phyloP scores from a whole-genome alignment of 2,329 filamentous ascomycete species.

The Gremmenia infestans region DNA sequence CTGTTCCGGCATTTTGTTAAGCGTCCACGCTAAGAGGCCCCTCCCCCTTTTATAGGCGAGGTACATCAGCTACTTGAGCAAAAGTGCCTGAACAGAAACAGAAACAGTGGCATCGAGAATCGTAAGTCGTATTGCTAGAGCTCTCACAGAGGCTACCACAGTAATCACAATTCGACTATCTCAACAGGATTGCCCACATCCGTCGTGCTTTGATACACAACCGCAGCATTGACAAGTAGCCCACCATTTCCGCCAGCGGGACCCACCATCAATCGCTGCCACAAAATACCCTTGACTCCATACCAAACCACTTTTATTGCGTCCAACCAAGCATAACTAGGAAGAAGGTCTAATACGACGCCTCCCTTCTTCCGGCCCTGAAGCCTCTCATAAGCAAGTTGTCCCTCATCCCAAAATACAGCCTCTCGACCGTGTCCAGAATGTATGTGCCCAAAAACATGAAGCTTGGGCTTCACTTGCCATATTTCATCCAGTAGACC shows the following conservation, averaged over 20 bases:
- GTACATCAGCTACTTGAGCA: no score
- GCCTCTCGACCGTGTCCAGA: slow-evolving; percentile 53
- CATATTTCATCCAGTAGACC: slow-evolving; percentile 53
- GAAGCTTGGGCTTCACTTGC: slow-evolving; percentile 53
- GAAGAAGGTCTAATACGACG: slow-evolving; percentile 29
- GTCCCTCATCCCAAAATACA: slow-evolving; percentile 58
- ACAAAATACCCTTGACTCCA: slow-evolving; percentile 51
- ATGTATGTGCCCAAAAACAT: slow-evolving; percentile 66
- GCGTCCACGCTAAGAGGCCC: no score
- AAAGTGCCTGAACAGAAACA: no score
- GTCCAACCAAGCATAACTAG: slow-evolving; percentile 42
- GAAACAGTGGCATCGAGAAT: no score
- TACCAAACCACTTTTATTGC: slow-evolving; percentile 45
- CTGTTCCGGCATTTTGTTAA: no score
- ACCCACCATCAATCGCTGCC: slow-evolving; percentile 49
- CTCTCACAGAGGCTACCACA: background rate
- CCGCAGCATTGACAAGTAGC: slow-evolving; percentile 57
- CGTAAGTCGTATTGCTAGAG: no score
- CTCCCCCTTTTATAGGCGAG: no score
- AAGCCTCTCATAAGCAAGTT: slow-evolving; percentile 35
- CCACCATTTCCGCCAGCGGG: slow-evolving; percentile 43
- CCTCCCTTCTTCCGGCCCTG: slow-evolving; percentile 30
- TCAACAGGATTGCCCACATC: slow-evolving; percentile 40
- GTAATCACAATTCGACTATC: slow-evolving; percentile 26
- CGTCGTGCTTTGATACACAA: slow-evolving; percentile 45